Evolutionary conservation across 1,139 yeast species (phyloP).

Genomic region (Blastobotrys persicus): DNA sequence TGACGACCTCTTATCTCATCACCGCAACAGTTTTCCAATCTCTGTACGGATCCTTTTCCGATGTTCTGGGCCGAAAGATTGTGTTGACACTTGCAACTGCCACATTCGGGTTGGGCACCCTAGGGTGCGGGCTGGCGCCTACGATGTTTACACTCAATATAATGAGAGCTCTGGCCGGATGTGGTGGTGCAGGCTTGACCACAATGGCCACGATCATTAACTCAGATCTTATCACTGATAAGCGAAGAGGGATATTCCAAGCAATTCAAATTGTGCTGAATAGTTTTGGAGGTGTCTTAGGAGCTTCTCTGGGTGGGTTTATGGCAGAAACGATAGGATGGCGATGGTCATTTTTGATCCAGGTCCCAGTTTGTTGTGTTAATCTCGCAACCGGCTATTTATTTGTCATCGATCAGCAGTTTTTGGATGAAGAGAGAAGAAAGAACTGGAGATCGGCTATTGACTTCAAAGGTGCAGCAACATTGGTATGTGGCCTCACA

Average conservation of each 20-base stretch:
- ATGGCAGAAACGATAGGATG: slow-evolving; percentile 18
- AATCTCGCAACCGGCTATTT: slow-evolving; percentile 11
- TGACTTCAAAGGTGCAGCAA: slow-evolving; percentile 16
- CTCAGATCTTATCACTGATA: slow-evolving; percentile 18
- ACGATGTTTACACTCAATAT: slow-evolving; percentile 14
- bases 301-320: slow-evolving; percentile 20
- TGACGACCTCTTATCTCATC: slow-evolving; percentile 9
- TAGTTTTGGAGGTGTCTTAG: slow-evolving; percentile 17
- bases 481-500: slow-evolving; percentile 14
- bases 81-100: slow-evolving; percentile 14
- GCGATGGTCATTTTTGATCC: slow-evolving; percentile 19
- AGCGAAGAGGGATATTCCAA: slow-evolving; percentile 18
- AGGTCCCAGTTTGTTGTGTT: slow-evolving; percentile 14
- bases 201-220: slow-evolving; percentile 21
- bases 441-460: slow-evolving; percentile 7
- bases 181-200: slow-evolving; percentile 21
- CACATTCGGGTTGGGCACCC: slow-evolving; percentile 16
- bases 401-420: slow-evolving; percentile 11
- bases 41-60: slow-evolving; percentile 20
- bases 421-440: not conserved
- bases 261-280: slow-evolving; percentile 15
- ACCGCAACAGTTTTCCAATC: slow-evolving; percentile 15
- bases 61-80: slow-evolving; percentile 17
- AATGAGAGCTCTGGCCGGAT: slow-evolving; percentile 20
- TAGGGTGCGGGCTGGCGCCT: slow-evolving; percentile 20